Evolutionary conservation across 805 yeast species (phyloP), one percentile per base, ranked within the genome.

Genomic region (Lipomyces anomalus): DNA sequence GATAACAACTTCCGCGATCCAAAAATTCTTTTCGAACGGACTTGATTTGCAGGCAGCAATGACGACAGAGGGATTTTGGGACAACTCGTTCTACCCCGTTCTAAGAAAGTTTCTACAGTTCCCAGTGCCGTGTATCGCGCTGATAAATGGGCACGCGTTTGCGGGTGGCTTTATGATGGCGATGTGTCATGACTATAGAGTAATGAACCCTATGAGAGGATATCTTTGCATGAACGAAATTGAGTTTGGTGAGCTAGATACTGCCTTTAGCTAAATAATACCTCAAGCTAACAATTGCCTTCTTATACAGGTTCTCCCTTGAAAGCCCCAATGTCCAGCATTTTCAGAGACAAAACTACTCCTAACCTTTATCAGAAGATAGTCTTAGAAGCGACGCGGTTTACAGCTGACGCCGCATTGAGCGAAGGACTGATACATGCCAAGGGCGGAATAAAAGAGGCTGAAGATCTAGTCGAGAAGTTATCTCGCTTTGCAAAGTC

Each of bases 81-180:
- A 51, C 28, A 55, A 62, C 28, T 36, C 46, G 24, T 60, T 61
- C 50, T 65, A 60, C 47, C 60, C 64, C 22, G 47, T 64, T 35
- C 58, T 64, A 62, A 55, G 62, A 29, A 57, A 58, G 16, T 46
- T 63, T 22, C 52, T 67, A 33, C 62, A 62, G 53, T 67, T 61
- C 50, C 71, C 71, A 17, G 61, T 65, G 59, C 71, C 71, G 11
- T 65, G 69, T 16, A 59, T 67, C 22, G 71, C 71, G 4, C 46
- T 57, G 41, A 56, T 67, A 30, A 67, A 67, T 44, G 71, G 71
- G 36, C 71, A 67, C 46, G 68, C 67, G 7, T 67, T 67, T 56
- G 71, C 71, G 1, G 71, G 68, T 3, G 71, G 69, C 3, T 66
- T 67, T 49, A 61, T 65, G 59, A 42, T 64, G 32, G 67, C 68